Base-by-base conservation (phyloP, 108 stramenopile genomes). In the Conticribra guillardii region DNA sequence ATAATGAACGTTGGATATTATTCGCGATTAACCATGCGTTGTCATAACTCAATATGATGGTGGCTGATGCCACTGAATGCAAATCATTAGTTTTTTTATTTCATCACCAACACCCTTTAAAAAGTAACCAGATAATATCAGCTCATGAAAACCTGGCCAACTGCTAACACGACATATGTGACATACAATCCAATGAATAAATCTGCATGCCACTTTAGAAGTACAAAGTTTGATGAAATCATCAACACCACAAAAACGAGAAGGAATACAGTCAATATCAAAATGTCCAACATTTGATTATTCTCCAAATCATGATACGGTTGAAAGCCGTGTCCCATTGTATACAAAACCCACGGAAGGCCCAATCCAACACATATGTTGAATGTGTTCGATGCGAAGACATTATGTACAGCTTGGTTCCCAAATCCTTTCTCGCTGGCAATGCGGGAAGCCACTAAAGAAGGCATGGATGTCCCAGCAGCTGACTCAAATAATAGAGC, bases 331-430 rank as follows among this genome's bases (percentile, higher is more conserved):
- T 61, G 81, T n/a, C 44, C 22, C 49, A 74, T 51, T 29, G 72
- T 71, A 74, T 85, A 90, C 21, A 91, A 56, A 29, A 89, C 54
- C 94, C 94, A 96, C n/a, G 96, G 96, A 7, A 95, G 63, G 7
- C 93, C 93, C 28, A 96, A 78, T 19, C 90, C 96, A 44, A 94
- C 76, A 71, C 87, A 69, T 24, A 96, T 94, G 68, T 95, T 91
- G 83, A 96, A 96, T 0, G 90, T 93, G 54, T 96, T 96, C 47
- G 77, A 82, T 8, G 94, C 94, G 59, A 96, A 87, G 1, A 91
- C 90, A 75, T 94, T 94, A 0, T 87, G 83, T 4, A 96, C 90
- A 44, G 96, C 96, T 79, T 89, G 89, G 67, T 95, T 90, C 2
- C 91, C 88, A 34, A 92, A 88, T 22, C 96, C 96, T 53, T 82